A percentile compares a stretch with the other conserved stretches of the same genome.
phyloP scores from a whole-genome alignment of 2,329 filamentous ascomycete species.

The Phaeosphaeriaceae sp. region DNA sequence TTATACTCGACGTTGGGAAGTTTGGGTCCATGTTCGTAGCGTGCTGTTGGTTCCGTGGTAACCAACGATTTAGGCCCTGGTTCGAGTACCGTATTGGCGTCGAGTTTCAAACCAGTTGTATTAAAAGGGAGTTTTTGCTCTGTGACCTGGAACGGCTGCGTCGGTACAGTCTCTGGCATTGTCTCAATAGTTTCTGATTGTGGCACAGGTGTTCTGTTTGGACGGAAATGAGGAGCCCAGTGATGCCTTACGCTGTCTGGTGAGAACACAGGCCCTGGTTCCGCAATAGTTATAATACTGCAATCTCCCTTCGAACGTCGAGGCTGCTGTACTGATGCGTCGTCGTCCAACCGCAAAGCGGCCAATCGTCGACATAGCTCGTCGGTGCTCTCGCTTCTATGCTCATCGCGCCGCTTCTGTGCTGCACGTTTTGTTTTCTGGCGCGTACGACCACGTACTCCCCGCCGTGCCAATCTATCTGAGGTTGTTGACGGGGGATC shows the following conservation, averaged over 20 bases:
- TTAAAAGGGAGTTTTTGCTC: background rate
- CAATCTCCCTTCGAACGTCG: too few relatives aligned
- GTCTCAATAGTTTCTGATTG: background rate
- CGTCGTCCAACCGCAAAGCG: slow-evolving; percentile 14
- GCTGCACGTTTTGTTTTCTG: slow-evolving; percentile 12
- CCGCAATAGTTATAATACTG: background rate
- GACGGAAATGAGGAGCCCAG: slow-evolving; percentile 32
- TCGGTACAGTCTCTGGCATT: background rate
- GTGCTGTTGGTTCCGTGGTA: background rate
- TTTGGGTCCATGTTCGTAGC: background rate
- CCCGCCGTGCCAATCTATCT: slow-evolving; percentile 14
- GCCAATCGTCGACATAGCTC: slow-evolving; percentile 14
- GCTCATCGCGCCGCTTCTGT: slow-evolving; percentile 4
- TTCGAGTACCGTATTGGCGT: background rate
- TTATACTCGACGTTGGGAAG: background rate
- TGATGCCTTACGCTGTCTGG: slow-evolving; percentile 21
- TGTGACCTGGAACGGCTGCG: background rate
- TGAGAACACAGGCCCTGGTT: background rate
- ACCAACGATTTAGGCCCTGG: background rate
- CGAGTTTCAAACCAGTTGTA: background rate
- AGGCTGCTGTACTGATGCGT: slow-evolving; percentile 1
- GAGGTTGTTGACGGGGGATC: slow-evolving; percentile 21
- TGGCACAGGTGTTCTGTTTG: slow-evolving; percentile 12
- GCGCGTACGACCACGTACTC: slow-evolving; percentile 28
- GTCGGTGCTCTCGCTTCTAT: slow-evolving; percentile 5